Evolutionary conservation across 1,284 basidiomycete species (phyloP), one percentile per base, ranked within the genome.

Genomic region (Cutaneotrichosporon sp.): DNA sequence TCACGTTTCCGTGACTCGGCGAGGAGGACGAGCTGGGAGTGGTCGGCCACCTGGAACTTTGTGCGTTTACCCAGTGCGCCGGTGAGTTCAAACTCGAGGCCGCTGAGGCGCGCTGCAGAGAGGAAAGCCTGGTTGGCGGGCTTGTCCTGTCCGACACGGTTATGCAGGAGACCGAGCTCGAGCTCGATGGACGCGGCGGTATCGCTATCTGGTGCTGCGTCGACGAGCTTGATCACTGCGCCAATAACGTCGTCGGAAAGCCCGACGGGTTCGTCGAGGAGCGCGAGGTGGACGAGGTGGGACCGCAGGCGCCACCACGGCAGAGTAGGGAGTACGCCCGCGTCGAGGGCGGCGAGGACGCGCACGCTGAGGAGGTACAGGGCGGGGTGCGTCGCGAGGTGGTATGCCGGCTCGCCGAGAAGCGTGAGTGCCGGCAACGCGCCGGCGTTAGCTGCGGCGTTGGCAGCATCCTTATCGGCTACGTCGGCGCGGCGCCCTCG

Each of bases 401-500:
- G 96, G 75, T 98, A 99, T 0, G 90, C 90, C 4, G 96, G 96
- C 76, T 98, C 94, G 1, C 96, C 96, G 2, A 84, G 83, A 56
- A 83, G 83, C 0, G 91, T 84, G 41, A 99, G 82, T 58, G 87
- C 84, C 4, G 85, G 79, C 42, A 93, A 78, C 13, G 91, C 82
- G 1, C 72, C 65, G 30, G 77, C 73, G 65, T 91, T 83, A 39
- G 96, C 73, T 1, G 51, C 33, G 2, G 46, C 21, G 26, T 54
- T 48, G 26, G 83, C 80, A 47, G 73, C 56, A 8, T 60, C 53
- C 20, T 50, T 22, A 26, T 83, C 80, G 48, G 74, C 56, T 8
- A 59, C 54, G 34, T 53, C 50, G 18, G 51, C 47, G 8, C 49
- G 53, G 54, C 58, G 69, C n/a, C n/a, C n/a, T n/a, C 52, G 34